Percentiles rank a stretch among this genome's conserved stretches.
phyloP scores from a whole-genome alignment of 495 filamentous ascomycete species.

The Bathelium albidoporum region DNA sequence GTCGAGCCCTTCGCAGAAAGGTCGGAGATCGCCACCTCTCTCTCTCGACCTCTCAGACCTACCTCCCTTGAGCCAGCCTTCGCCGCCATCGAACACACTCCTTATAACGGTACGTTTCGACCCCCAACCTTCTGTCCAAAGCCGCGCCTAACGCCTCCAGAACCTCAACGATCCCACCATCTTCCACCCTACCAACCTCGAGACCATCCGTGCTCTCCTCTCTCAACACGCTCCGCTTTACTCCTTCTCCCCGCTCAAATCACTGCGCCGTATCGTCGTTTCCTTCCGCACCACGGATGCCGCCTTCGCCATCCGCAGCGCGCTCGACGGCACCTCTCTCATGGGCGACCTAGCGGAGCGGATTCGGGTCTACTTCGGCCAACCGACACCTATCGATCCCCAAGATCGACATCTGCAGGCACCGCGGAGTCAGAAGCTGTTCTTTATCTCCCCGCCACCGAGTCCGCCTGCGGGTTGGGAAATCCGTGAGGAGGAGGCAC shows the following conservation, averaged over 20 bases:
- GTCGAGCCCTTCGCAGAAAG: constrained; percentile 10
- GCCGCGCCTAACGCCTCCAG: constrained; percentile 21
- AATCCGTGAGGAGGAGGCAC: constrained; percentile 75
- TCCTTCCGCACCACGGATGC: constrained; percentile 68
- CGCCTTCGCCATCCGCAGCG: constrained; percentile 59
- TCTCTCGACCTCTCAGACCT: constrained; percentile 73
- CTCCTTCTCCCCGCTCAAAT: constrained; percentile 85
- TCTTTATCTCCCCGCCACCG: constrained; percentile 94
- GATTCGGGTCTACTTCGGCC: constrained; percentile 81
- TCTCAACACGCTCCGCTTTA: constrained; percentile 58
- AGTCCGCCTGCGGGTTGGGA: constrained; percentile 90
- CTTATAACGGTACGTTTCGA: constrained; percentile 45
- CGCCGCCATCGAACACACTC: constrained; percentile 84
- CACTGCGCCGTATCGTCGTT: constrained; percentile 81
- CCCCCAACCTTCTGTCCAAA: neutral
- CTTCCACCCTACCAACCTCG: constrained; percentile 68
- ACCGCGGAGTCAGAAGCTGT: constrained; percentile 79
- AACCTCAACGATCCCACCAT: constrained; percentile 68
- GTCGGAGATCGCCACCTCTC: constrained; percentile 42
- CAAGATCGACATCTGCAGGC: constrained; percentile 60
- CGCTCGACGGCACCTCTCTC: constrained; percentile 60
- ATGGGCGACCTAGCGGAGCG: constrained; percentile 48
- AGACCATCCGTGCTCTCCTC: constrained; percentile 65
- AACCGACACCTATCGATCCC: constrained; percentile 56
- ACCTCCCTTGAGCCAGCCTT: constrained; percentile 66